Evolutionary conservation across 257 asterid genomes (phyloP), one percentile per base, ranked within the genome.

Genomic region (Thymus quinquecostatus): DNA sequence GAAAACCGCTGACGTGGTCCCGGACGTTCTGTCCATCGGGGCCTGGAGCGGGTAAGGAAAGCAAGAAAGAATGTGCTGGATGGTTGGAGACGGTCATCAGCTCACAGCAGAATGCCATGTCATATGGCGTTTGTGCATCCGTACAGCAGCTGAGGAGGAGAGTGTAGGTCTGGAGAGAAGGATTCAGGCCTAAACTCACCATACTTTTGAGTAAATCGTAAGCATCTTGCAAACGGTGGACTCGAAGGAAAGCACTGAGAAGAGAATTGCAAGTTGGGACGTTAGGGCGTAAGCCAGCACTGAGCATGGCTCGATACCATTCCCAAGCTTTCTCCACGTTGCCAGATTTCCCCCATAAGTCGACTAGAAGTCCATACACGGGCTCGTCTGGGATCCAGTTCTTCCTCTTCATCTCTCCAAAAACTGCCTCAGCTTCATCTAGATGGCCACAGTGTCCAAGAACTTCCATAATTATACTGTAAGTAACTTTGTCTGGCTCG

Each of bases 361-460:
- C 98, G 13, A 94, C 98, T 9, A 91, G 85, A 66, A 94, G 96
- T 40, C 99, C 99, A 38, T 94, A 94, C 54, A 87, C 97, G 1
- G 97, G 97, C 81, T 94, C 99, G 43, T 94, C 99, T 0, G 99
- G 99, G n/a, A 94, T 81, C 98, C 97, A 94, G 44, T 91, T 89
- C 80, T 86, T 94, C 36, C 89, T 76, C 75, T 84, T 89, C 99
- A 94, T 89, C 84, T 94, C 98, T 0, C 74, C 69, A 71, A 94
- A 94, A 66, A 94, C 82, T 3, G 89, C 95, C 88, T 94, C 99
- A 0, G 95, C 95, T 83, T 94, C 99, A 12, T 91, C 97, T 43
- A 91, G 82, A 78, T 83, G 86, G 58, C 99, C 99, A 76, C 92
- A 91, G 61, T 94, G 98, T 59, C 99, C 99, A 60, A 94, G 92